phyloP scores from a whole-genome alignment of 163 green algal genomes.

The Scenedesmus sp. region DNA sequence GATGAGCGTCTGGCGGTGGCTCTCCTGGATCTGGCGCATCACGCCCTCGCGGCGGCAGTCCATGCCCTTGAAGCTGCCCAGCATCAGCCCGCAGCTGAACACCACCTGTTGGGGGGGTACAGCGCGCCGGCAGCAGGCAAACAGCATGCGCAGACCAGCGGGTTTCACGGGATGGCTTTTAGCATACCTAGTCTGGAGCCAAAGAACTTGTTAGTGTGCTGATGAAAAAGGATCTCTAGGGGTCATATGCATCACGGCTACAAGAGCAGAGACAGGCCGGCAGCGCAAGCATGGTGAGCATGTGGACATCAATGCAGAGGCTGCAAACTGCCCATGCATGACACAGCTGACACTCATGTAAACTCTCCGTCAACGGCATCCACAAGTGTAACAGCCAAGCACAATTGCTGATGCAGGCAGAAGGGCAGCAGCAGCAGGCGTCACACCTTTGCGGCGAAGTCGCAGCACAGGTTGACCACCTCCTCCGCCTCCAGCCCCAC shows the following conservation, averaged over 20 bases:
- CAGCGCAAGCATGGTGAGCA: background rate
- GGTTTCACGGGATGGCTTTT: too few species aligned
- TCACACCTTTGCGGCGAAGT: slow-evolving; percentile 66
- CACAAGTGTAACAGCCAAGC: background rate
- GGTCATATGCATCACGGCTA: too few species aligned
- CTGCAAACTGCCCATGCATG: too few species aligned
- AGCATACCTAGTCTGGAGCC: too few species aligned
- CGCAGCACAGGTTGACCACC: slow-evolving; percentile 59
- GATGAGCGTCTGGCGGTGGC: slow-evolving; percentile 55
- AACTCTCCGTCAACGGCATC: background rate
- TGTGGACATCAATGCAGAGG: too few species aligned
- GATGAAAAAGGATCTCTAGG: too few species aligned
- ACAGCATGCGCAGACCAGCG: too few species aligned
- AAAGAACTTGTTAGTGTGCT: too few species aligned
- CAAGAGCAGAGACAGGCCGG: background rate
- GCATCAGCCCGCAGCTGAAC: slow-evolving; percentile 65
- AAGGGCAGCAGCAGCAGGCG: background rate
- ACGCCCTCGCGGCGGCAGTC: slow-evolving; percentile 58
- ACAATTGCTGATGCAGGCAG: background rate
- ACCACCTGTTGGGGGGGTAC: slow-evolving; percentile 52
- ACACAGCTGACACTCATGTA: too few species aligned
- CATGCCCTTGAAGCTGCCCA: slow-evolving; percentile 66
- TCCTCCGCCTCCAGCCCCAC: slow-evolving; percentile 56
- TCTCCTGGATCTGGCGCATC: slow-evolving; percentile 65
- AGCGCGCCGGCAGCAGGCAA: background rate